Evolutionary conservation across 495 filamentous ascomycete species (phyloP), one percentile per base, ranked within the genome.

Genomic region (Penicillium canescens): DNA sequence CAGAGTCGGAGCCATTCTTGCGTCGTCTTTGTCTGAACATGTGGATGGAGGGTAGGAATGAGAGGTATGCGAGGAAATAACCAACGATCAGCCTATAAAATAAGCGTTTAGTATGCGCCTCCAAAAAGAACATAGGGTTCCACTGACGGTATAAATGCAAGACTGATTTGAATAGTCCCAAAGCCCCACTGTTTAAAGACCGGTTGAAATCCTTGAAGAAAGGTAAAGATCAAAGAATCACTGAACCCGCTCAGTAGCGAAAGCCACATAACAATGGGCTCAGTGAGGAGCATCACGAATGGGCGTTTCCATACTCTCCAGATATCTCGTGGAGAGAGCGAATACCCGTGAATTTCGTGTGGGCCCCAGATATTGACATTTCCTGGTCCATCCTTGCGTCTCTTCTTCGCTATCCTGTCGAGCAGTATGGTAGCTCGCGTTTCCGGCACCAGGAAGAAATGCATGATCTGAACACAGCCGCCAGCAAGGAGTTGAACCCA

Each of bases 401-500:
- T 73, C 56, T 74, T 78, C 70, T 81, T 81, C 21, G 86, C 86
- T 42, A 83, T 80, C 2, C 70, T 62, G 61, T 86, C 82, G 51
- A 89, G 69, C 64, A 86, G 70, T 47, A 87, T 78, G 10, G 80
- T 85, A 1, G 78, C 75, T 28, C 86, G 73, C 2, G 85, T 89
- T 59, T 89, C 86, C 0, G 84, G 86, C n/a, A 86, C 82, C 7
- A 81, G 74, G 40, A 88, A 63, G 40, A 85, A 71, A 48, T 90
- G 86, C 11, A 86, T 63, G 6, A 82, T n/a, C 60, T 89, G 81
- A 34, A 86, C 81, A 42, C 72, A 65, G 3, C 73, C 82, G 14
- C 88, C 86, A 40, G 89, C 77, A 45, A 89, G 85, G 42, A 90
- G 74, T 59, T 89, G 85, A 50, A 90, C 81, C 86, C 86, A 90